Conservation (phyloP, 768 basidiomycete species). For the Tephrocybe sp. region DNA sequence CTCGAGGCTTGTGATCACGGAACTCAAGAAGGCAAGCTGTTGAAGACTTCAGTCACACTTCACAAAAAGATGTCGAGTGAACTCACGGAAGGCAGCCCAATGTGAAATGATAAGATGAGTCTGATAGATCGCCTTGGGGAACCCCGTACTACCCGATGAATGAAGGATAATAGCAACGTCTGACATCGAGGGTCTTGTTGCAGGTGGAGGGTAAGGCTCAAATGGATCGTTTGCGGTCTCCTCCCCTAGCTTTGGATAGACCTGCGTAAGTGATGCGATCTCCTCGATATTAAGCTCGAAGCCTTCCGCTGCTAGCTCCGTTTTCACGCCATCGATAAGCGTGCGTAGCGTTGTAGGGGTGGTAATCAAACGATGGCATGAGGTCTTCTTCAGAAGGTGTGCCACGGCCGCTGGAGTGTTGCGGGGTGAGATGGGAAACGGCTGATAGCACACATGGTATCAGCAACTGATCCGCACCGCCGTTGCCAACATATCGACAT, state of each 20-base stretch:
- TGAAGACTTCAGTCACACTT: neutral
- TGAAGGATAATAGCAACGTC: conserved; percentile 28
- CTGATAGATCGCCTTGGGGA: conserved; percentile 17
- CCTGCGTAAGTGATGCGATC: conserved; percentile 4
- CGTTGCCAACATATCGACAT: too few species aligned
- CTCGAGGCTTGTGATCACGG: neutral
- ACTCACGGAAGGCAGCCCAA: conserved; percentile 24
- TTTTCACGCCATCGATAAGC: conserved; percentile 22
- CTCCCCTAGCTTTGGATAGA: conserved; percentile 11
- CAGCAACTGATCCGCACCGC: too few species aligned
- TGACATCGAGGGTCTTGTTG: conserved; percentile 5
- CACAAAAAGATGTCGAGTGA: neutral
- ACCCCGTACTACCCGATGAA: conserved; percentile 37
- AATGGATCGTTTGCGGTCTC: conserved; percentile 10
- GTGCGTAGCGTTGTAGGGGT: conserved; percentile 22
- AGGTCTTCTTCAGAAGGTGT: conserved; percentile 26
- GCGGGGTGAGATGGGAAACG: conserved; percentile 30
- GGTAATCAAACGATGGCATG: conserved; percentile 31
- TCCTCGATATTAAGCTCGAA: conserved; percentile 9
- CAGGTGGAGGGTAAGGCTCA: conserved; percentile 4
- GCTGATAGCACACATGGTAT: conserved; percentile 17
- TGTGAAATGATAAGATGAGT: conserved; percentile 19
- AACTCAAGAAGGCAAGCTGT: neutral
- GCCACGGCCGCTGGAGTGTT: conserved; percentile 26
- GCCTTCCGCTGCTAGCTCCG: conserved; percentile 12